Evolutionary conservation across 768 basidiomycete genomes (phyloP).

Genomic region (Calocybe gangraenosa): DNA sequence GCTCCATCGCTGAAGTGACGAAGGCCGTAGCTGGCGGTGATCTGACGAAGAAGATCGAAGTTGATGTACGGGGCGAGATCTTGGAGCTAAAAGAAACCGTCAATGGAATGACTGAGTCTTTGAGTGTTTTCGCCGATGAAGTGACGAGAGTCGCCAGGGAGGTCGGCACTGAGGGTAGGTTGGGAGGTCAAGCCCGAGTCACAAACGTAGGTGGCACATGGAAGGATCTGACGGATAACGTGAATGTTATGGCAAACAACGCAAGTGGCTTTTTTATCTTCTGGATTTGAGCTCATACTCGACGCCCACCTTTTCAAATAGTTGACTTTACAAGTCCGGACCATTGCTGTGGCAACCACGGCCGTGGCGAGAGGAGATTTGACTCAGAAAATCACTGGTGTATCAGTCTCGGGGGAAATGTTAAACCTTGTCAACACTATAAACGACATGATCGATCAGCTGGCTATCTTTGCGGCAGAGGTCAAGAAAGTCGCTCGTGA

Average conservation of each 20-base stretch:
- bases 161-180: slow-evolving; percentile 93
- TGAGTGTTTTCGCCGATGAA: slow-evolving; percentile 84
- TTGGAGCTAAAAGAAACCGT: slow-evolving; percentile 87
- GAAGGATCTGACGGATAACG: slow-evolving; percentile 95
- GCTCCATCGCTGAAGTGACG: slow-evolving; percentile 83
- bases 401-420: slow-evolving; percentile 94
- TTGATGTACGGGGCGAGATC: slow-evolving; percentile 92
- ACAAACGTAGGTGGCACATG: slow-evolving; percentile 95
- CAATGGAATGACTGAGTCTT: slow-evolving; percentile 89
- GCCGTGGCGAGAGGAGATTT: slow-evolving; percentile 94
- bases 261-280: slow-evolving; percentile 36
- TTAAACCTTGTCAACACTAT: slow-evolving; percentile 95
- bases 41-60: slow-evolving; percentile 88
- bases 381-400: slow-evolving; percentile 88
- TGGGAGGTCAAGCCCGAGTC: slow-evolving; percentile 93
- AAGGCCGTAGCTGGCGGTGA: slow-evolving; percentile 94
- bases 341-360: slow-evolving; percentile 90
- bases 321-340: slow-evolving; percentile 91
- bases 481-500: slow-evolving; percentile 95
- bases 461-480: slow-evolving; percentile 53
- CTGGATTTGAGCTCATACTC: neutral
- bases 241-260: slow-evolving; percentile 94
- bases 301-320: slow-evolving; percentile 21
- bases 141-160: slow-evolving; percentile 84
- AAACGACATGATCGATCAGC: slow-evolving; percentile 75